Percentiles rank a stretch among this genome's conserved stretches.
Evolutionary conservation across 805 yeast genomes (phyloP).

Genomic region (Clavispora vitiphila): DNA sequence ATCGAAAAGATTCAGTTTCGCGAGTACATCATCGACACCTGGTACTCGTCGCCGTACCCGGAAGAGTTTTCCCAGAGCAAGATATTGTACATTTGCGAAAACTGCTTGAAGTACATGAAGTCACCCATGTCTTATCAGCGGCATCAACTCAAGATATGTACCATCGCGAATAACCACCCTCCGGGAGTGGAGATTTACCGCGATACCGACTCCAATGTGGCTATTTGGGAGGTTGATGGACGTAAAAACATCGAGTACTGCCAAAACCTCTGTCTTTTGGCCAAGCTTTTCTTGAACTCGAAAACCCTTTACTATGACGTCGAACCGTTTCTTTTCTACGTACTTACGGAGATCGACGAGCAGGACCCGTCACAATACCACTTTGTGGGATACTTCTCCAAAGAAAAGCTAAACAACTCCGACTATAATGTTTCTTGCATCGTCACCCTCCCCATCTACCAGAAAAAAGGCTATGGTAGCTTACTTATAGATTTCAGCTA

Average conservation of each 20-base stretch:
- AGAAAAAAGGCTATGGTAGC: constrained; percentile 85
- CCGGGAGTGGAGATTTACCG: constrained; percentile 47
- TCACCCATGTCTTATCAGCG: constrained; percentile 63
- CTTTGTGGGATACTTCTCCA: constrained; percentile 92
- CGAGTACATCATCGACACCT: constrained; percentile 71
- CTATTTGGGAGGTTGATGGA: constrained; percentile 65
- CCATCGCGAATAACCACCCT: constrained; percentile 52
- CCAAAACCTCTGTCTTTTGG: constrained; percentile 83
- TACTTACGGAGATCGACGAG: constrained; percentile 64
- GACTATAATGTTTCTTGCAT: constrained; percentile 88
- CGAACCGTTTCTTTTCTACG: constrained; percentile 89
- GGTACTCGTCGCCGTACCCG: constrained; percentile 94
- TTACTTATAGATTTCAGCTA: constrained; percentile 88
- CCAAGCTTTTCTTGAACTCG: constrained; percentile 84
- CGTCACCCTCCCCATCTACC: constrained; percentile 81
- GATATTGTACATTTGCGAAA: constrained; percentile 73
- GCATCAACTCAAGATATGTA: constrained; percentile 70
- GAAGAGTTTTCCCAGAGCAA: constrained; percentile 66
- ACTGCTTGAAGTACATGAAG: constrained; percentile 73
- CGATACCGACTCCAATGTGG: constrained; percentile 23
- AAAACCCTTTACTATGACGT: constrained; percentile 93
- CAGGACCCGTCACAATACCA: constrained; percentile 45
- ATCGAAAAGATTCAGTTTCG: constrained; percentile 67
- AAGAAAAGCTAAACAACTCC: constrained; percentile 71
- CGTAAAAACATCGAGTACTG: constrained; percentile 75